Evolutionary conservation across 2,329 filamentous ascomycete genomes (phyloP).

Genomic region (Bipolaris gigantea): DNA sequence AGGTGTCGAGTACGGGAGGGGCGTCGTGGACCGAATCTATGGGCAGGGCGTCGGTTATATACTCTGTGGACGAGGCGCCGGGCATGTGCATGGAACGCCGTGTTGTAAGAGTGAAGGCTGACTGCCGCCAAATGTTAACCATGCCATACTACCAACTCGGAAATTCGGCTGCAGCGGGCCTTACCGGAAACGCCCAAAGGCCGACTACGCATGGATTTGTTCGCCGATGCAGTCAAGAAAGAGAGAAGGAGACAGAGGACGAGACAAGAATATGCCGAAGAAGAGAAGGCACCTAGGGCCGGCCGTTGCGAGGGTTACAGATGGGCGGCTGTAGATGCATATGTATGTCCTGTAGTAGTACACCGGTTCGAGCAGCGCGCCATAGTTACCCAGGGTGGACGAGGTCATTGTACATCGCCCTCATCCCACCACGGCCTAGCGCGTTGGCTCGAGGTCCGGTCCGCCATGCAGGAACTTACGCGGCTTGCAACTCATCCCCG

Average conservation of each 20-base stretch:
- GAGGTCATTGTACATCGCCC: conserved; percentile 18
- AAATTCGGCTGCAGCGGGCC: conserved; percentile 3
- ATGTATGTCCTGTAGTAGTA: too few species aligned
- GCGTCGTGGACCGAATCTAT: conserved; percentile 6
- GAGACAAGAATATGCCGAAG: background rate
- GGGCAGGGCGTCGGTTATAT: conserved; percentile 33
- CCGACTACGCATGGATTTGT: conserved; percentile 30
- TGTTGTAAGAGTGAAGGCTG: conserved; percentile 27
- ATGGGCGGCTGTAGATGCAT: conserved; percentile 12
- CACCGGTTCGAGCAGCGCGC: background rate
- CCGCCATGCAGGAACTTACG: conserved; percentile 23
- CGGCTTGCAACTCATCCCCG: conserved; percentile 12
- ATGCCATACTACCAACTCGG: conserved; percentile 2
- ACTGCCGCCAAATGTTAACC: conserved; percentile 19
- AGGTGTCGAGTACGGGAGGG: conserved; percentile 22
- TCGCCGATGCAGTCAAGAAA: conserved; percentile 16
- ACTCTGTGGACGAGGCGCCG: conserved; percentile 30
- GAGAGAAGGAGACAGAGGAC: too few species aligned
- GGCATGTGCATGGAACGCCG: conserved; percentile 33
- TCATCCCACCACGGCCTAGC: conserved; percentile 13
- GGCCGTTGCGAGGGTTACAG: conserved; percentile 1
- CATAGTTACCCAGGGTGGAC: conserved; percentile 8
- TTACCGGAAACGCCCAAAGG: conserved; percentile 28
- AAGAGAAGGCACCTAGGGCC: background rate
- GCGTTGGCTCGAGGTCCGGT: conserved; percentile 8